Conservation (phyloP, 2,329 filamentous ascomycete genomes). For the Ophidiomyces ophidiicola region DNA sequence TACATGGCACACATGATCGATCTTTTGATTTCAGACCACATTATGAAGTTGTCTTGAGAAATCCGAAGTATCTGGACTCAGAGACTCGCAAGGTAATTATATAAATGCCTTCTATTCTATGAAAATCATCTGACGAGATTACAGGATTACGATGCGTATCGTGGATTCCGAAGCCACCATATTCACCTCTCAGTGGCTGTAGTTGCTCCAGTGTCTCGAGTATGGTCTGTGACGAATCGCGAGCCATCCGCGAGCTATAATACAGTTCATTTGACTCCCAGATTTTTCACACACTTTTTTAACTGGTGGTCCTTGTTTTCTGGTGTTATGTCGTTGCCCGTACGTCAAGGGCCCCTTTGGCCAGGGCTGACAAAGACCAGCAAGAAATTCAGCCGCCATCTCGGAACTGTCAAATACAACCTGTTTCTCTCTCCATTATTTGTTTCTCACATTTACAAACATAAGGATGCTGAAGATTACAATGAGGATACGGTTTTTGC, state of each 20-base stretch:
- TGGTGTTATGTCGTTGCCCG: slow-evolving; percentile 83
- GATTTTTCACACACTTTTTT: slow-evolving; percentile 98
- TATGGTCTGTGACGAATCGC: slow-evolving; percentile 67
- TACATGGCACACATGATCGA: slow-evolving; percentile 53
- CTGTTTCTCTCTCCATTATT: slow-evolving; percentile 83
- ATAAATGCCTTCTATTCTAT: too few species aligned
- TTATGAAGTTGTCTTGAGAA: slow-evolving; percentile 77
- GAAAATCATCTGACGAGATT: slow-evolving; percentile 18
- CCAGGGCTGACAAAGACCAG: slow-evolving; percentile 89
- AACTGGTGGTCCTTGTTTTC: slow-evolving; percentile 96
- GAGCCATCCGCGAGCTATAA: slow-evolving; percentile 86
- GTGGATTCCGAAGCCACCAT: slow-evolving; percentile 89
- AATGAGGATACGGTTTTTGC: slow-evolving; percentile 68
- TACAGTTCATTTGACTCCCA: slow-evolving; percentile 81
- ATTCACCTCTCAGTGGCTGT: slow-evolving; percentile 93
- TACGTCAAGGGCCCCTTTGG: slow-evolving; percentile 84
- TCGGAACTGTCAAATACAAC: slow-evolving; percentile 98
- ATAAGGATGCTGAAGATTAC: slow-evolving; percentile 87
- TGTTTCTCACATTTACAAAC: slow-evolving; percentile 94
- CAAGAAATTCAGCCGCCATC: slow-evolving; percentile 94
- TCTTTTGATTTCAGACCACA: slow-evolving; percentile 86
- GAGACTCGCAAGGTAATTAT: slow-evolving; percentile 37
- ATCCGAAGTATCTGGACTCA: slow-evolving; percentile 59
- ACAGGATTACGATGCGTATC: slow-evolving; percentile 73
- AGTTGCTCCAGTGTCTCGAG: slow-evolving; percentile 69